phyloP scores from a whole-genome alignment of 805 yeast species.

The Saccharomycopsis selenospora region DNA sequence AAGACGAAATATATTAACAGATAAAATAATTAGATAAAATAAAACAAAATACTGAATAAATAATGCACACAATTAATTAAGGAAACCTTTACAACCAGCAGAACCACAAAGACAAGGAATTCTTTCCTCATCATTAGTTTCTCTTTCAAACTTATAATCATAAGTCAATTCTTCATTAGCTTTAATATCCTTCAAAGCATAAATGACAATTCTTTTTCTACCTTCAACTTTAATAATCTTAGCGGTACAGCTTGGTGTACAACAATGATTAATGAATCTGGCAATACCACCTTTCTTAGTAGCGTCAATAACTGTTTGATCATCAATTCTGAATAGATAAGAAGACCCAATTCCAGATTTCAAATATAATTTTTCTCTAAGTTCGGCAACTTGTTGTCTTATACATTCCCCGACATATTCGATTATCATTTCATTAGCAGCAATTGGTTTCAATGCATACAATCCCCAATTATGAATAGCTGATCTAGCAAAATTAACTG shows the following conservation, averaged over 20 bases:
- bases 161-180: conserved; percentile 91
- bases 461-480: conserved; percentile 98
- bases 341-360: conserved; percentile 94
- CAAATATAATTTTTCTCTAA: conserved; percentile 77
- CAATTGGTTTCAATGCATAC: conserved; percentile 90
- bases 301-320: conserved; percentile 92
- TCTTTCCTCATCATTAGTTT: conserved; percentile 79
- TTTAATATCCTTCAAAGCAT: conserved; percentile 80
- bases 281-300: conserved; percentile 97
- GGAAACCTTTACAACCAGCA: conserved; percentile 84
- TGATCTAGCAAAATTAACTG: conserved; percentile 93
- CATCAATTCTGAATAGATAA: conserved; percentile 86
- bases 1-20: no score
- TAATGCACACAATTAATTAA: conserved; percentile 43
- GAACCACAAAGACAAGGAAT: conserved; percentile 94
- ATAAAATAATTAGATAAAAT: no score
- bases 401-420: conserved; percentile 96
- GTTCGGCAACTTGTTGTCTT: conserved; percentile 89
- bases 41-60: no score
- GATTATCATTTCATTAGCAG: conserved; percentile 95
- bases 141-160: conserved; percentile 92
- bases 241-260: conserved; percentile 96
- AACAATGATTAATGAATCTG: conserved; percentile 92
- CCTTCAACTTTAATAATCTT: conserved; percentile 95
- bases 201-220: conserved; percentile 85